A percentile compares a stretch with the other conserved stretches of the same genome.
Evolutionary conservation across 1,284 basidiomycete genomes (phyloP).

Genomic region (Leccinum cinnamomeum): DNA sequence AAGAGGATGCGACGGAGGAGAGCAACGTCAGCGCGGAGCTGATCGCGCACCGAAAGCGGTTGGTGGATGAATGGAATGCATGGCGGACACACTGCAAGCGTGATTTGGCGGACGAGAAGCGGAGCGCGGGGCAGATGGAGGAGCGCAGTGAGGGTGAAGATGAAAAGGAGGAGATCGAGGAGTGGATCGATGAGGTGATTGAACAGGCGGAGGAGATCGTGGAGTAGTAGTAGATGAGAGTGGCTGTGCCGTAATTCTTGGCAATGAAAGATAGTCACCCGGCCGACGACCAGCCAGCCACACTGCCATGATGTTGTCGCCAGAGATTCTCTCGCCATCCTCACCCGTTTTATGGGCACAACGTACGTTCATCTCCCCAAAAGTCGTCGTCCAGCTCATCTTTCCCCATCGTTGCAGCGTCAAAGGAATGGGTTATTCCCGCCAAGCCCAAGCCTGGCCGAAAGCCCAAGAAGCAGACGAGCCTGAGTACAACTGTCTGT

Average conservation of each 20-base stretch:
- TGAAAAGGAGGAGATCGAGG: conserved; percentile 83
- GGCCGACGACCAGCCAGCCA: background rate
- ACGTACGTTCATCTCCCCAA: conserved; percentile 33
- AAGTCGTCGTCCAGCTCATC: conserved; percentile 3
- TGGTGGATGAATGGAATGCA: conserved; percentile 98
- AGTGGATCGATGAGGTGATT: conserved; percentile 89
- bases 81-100: conserved; percentile 74
- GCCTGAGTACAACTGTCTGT: conserved; percentile 31
- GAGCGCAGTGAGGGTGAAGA: conserved; percentile 49
- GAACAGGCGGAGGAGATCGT: conserved; percentile 82
- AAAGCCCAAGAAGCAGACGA: conserved; percentile 77
- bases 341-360: conserved; percentile 48
- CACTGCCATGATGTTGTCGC: conserved; percentile 29
- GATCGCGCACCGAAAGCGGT: conserved; percentile 85
- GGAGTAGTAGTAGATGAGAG: conserved; percentile 20
- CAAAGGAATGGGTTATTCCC: conserved; percentile 89
- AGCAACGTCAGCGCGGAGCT: conserved; percentile 93
- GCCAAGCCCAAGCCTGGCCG: conserved; percentile 88
- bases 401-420: conserved; percentile 48
- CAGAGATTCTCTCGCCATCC: conserved; percentile 21
- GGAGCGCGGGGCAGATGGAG: conserved; percentile 37
- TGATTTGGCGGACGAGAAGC: conserved; percentile 54
- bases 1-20: conserved; percentile 95
- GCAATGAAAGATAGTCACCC: background rate
- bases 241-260: conserved; percentile 16